Percentiles rank a stretch among this genome's conserved stretches.
Evolutionary conservation across 2,329 filamentous ascomycete genomes (phyloP).

Genomic region (Cercospora zeae-maydis): DNA sequence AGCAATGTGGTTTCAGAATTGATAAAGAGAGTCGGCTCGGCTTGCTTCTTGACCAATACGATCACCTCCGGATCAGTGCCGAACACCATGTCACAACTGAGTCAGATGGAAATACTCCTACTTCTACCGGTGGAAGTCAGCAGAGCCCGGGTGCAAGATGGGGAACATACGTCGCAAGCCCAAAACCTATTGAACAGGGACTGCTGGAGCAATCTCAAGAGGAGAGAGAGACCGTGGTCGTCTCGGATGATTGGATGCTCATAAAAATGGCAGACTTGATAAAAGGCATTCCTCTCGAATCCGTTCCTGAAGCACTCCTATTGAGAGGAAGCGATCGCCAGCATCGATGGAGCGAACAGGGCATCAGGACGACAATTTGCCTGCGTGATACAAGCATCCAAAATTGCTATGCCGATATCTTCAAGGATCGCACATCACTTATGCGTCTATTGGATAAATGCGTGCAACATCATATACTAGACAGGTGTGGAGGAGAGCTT

Average conservation of each 20-base stretch:
- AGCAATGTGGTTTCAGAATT: background rate
- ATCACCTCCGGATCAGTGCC: background rate
- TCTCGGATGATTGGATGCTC: background rate
- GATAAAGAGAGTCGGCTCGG: background rate
- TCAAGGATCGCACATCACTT: too few species aligned
- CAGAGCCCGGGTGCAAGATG: background rate
- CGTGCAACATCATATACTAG: too few species aligned
- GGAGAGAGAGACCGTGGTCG: background rate
- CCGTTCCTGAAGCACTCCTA: background rate
- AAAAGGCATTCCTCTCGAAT: background rate
- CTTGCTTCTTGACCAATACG: slow-evolving; percentile 1
- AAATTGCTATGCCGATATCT: too few species aligned
- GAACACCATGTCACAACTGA: background rate
- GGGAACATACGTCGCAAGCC: background rate
- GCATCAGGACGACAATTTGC: background rate
- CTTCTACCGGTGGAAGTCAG: background rate
- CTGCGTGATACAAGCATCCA: too few species aligned
- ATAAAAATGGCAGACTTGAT: background rate
- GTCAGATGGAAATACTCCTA: background rate
- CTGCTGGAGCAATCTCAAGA: background rate
- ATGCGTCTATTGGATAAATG: too few species aligned
- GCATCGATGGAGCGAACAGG: background rate
- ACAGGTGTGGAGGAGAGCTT: too few species aligned
- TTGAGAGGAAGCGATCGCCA: background rate
- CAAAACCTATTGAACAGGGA: background rate